These are phyloP conservation scores for Botrytis sinoallii DNA, from an alignment of 2,329 filamentous ascomycete species.

Conservation along the genomic window DNA sequence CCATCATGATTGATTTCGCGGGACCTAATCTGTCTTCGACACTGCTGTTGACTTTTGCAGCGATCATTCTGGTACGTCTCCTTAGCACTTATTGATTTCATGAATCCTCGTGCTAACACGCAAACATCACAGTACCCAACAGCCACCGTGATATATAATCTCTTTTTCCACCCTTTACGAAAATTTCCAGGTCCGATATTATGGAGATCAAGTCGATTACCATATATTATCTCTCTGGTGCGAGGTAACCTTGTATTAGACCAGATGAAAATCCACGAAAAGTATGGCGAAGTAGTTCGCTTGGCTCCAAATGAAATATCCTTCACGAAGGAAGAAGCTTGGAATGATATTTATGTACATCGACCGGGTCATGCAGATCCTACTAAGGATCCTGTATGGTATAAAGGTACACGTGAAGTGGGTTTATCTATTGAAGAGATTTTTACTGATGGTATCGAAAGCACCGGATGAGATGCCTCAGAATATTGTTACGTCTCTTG, in stretches of 20 bases:
- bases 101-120: neutral
- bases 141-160: conserved; percentile 52
- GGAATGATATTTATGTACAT: neutral
- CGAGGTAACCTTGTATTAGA: neutral
- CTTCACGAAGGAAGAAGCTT: neutral
- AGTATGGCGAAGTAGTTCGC: neutral
- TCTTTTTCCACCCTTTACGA: conserved; percentile 43
- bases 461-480: neutral
- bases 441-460: neutral
- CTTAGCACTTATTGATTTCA: fast-evolving
- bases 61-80: neutral
- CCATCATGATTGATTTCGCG: neutral
- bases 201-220: neutral
- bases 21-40: neutral
- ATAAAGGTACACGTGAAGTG: neutral
- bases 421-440: neutral
- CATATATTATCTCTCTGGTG: neutral
- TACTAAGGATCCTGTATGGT: neutral
- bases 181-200: conserved; percentile 32
- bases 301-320: conserved; percentile 1
- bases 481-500: neutral
- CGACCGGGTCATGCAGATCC: neutral
- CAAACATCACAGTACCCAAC: neutral
- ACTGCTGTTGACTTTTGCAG: neutral
- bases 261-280: neutral